Conservation (phyloP, 768 basidiomycete species). For the Coprinopsis strossmayeri region DNA sequence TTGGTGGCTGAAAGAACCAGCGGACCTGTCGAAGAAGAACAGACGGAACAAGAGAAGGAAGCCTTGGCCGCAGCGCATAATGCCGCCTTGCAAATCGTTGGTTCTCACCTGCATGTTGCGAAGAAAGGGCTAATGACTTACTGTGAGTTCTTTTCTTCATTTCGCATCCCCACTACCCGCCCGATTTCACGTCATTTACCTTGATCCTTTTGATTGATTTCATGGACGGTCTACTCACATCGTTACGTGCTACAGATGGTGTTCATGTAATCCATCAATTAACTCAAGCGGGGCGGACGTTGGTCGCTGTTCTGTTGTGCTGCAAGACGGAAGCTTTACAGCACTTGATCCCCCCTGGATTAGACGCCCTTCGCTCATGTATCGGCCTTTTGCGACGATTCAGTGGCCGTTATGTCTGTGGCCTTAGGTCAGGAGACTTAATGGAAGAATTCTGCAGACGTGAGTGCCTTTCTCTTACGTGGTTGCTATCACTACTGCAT, state of each 20-base stretch:
- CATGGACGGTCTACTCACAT: constrained; percentile 5
- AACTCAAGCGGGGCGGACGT: constrained; percentile 87
- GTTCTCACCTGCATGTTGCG: constrained; percentile 78
- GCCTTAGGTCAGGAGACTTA: constrained; percentile 83
- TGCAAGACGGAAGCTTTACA: constrained; percentile 78
- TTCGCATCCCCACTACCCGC: background rate
- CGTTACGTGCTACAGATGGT: constrained; percentile 51
- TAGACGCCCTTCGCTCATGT: constrained; percentile 83
- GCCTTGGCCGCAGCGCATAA: constrained; percentile 73
- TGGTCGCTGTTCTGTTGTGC: constrained; percentile 82
- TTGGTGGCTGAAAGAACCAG: constrained; percentile 63
- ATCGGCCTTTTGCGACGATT: constrained; percentile 84
- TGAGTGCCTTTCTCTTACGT: constrained; percentile 24
- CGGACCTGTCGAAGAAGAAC: constrained; percentile 45
- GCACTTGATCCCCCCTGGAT: constrained; percentile 70
- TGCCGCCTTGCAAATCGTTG: constrained; percentile 76
- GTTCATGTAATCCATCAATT: constrained; percentile 95
- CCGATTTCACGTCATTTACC: constrained; percentile 9
- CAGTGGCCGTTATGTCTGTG: constrained; percentile 89
- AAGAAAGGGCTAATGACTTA: constrained; percentile 92
- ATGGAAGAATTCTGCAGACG: constrained; percentile 94
- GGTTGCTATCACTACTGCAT: constrained; percentile 8
- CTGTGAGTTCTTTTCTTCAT: constrained; percentile 49
- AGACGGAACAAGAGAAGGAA: constrained; percentile 65
- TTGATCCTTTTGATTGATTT: constrained; percentile 2